Base-by-base conservation (phyloP, 352 stramenopile genomes). In the Thalassiosira delicatula region DNA sequence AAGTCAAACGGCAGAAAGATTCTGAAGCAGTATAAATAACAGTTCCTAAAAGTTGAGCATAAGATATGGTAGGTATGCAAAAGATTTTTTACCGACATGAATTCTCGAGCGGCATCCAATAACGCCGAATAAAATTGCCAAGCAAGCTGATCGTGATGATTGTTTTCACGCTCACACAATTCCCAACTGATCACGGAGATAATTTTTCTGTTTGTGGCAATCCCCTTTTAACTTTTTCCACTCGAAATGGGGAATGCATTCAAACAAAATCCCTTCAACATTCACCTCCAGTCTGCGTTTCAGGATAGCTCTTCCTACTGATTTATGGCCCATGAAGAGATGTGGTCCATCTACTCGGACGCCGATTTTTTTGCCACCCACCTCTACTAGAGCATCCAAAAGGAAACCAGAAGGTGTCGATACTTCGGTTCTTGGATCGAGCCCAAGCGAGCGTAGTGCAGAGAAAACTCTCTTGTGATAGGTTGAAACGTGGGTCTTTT, bases 181-280 rank as follows among this genome's bases (percentile, higher is more conserved):
- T n/a, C n/a, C n/a, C n/a, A n/a, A n/a, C n/a, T n/a, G n/a, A n/a
- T n/a, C n/a, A 25, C 44, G 23, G n/a, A 86, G 66, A 70, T 86
- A 86, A 33, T 75, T 11, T 37, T 79, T 44, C 37, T 79, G 81
- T 14, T 68, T 66, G 7, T 76, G 33, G 0, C 11, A 54, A 32
- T 59, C 32, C 3, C 70, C 29, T 62, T 33, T 54, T 17, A 75
- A 46, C 14, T 74, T 25, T 44, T 81, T 49, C 79, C 69, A 79
- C 56, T 86, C 79, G 71, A 71, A 86, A 40, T 82, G 82, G 1
- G 79, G 79, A n/a, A 86, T 27, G 27, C 49, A 82, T 14, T 82
- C 46, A 14, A 86, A n/a, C 27, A 21, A 21, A 53, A 86, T 82
- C 27, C 33, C 30, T 62, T 86, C 79, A 35, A 86, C 23, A 0